A percentile compares a stretch with the other conserved stretches of the same genome.
These are phyloP conservation scores for Anisodus acutangulus DNA, from an alignment of 257 asterid species.

Conservation along the genomic window DNA sequence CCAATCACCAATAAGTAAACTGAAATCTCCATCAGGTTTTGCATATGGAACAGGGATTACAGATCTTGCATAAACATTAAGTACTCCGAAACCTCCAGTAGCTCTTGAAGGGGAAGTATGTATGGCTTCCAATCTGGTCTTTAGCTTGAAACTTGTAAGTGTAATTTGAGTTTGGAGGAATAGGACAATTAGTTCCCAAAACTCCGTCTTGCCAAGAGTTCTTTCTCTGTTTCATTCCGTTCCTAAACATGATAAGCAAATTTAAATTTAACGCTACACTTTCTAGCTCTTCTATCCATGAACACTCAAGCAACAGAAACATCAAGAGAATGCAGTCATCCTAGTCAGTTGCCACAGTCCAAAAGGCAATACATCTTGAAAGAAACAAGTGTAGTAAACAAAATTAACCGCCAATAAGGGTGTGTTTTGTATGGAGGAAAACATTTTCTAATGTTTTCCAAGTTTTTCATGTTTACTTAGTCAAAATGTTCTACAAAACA, in stretches of 20 bases:
- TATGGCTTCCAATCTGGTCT: slow-evolving; percentile 86
- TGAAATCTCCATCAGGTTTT: slow-evolving; percentile 69
- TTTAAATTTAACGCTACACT: neutral
- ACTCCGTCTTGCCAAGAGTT: slow-evolving; percentile 93
- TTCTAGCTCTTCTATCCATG: neutral
- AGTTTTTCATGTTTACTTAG: no score
- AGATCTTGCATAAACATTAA: slow-evolving; percentile 68
- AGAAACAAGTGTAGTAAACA: neutral
- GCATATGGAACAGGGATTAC: slow-evolving; percentile 78
- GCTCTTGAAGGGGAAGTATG: slow-evolving; percentile 77
- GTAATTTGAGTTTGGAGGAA: slow-evolving; percentile 72
- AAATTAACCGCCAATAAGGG: no score
- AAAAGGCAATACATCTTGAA: neutral
- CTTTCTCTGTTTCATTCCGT: slow-evolving; percentile 83
- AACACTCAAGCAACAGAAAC: neutral
- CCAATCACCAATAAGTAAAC: slow-evolving; percentile 79
- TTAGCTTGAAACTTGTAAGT: slow-evolving; percentile 76
- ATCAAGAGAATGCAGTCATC: neutral
- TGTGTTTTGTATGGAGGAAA: no score
- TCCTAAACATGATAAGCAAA: slow-evolving; percentile 46
- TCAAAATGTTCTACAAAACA: no score
- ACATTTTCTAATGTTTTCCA: no score
- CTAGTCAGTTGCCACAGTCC: neutral
- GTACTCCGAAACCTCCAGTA: slow-evolving; percentile 74
- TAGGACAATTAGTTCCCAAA: slow-evolving; percentile 73